Evolutionary conservation across 2,329 filamentous ascomycete genomes (phyloP), one percentile per base, ranked within the genome.

Genomic region (Cladobotryum mycophilum): DNA sequence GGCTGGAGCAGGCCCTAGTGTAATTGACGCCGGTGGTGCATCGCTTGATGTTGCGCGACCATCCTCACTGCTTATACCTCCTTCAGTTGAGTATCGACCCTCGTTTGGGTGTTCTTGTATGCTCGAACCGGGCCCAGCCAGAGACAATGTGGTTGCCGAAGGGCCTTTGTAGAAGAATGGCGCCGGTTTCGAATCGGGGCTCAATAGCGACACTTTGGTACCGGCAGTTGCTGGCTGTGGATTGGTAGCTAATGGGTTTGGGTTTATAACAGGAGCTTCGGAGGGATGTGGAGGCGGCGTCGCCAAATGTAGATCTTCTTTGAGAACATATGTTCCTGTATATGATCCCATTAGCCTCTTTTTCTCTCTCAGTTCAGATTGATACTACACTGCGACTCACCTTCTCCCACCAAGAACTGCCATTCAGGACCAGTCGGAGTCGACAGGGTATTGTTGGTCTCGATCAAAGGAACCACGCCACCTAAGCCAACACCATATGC

Each of bases 281-380:
- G 91, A 96, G 18, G 93, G 93, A 70, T 99, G 93, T 13, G 91
- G 91, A 56, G 92, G 92, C 51, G 93, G 93, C 34, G 91, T 96
- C 41, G 93, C 92, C 51, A 99, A 84, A 59, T 90, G 86, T 25
- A 99, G 75, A 66, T 96, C 89, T 70, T 99, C 92, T 67, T 90
- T 86, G 41, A 97, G 80, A 18, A 88, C 79, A 64, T 99, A 99
- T 54, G 88, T 92, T 62, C 91, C 89, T 93, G 60, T 48, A 34
- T 15, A 33, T n/a, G 25, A 18, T 49, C 45, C 41, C 12, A 53
- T 57, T 48, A 56, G 51, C 36, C 45, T 57, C 18, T 15, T n/a
- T 14, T 15, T 33, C 43, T 42, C 5, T 12, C 43, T 42, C 5
- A 6, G 14, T 5, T 1, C 22, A 36, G 41, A 17, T 11, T 37